Conservation (phyloP, 225 moss, liverwort and hornwort genomes). For the Anthoceros angustus region DNA sequence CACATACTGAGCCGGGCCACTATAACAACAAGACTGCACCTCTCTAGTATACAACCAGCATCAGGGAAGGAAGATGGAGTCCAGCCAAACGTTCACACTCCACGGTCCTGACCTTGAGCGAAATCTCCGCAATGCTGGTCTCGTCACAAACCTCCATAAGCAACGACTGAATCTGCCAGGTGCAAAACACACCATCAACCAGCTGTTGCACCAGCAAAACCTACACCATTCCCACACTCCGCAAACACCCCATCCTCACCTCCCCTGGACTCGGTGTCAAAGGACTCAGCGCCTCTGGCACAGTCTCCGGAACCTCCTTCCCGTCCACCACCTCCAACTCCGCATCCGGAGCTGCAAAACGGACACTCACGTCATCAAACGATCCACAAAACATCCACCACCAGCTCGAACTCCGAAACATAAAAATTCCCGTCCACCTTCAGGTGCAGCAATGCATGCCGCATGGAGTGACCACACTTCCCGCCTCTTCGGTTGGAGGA, state of each 20-base stretch:
- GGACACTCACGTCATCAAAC: too few relatives aligned
- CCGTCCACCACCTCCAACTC: not conserved
- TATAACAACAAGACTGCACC: too few relatives aligned
- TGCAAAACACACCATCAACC: too few relatives aligned
- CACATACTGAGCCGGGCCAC: too few relatives aligned
- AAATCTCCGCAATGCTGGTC: constrained; percentile 42
- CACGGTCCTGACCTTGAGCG: constrained; percentile 27
- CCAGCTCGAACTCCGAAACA: too few relatives aligned
- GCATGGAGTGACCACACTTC: not conserved
- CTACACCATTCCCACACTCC: not conserved
- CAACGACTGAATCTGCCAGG: constrained; percentile 32
- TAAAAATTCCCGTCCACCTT: not conserved
- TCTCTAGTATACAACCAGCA: too few relatives aligned
- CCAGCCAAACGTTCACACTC: too few relatives aligned
- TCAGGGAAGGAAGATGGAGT: too few relatives aligned
- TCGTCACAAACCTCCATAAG: constrained; percentile 42
- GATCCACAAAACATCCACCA: too few relatives aligned
- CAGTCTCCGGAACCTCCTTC: not conserved
- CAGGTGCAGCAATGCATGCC: not conserved
- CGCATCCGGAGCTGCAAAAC: not conserved
- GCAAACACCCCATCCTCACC: constrained; percentile 2
- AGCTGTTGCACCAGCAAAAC: not conserved
- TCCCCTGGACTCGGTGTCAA: constrained; percentile 29
- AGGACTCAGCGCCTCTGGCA: constrained; percentile 11
- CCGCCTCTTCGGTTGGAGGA: not conserved